Evolutionary conservation across 73 alveolate species (phyloP), one percentile per base, ranked within the genome.

Genomic region (Paraurostyla sp.): DNA sequence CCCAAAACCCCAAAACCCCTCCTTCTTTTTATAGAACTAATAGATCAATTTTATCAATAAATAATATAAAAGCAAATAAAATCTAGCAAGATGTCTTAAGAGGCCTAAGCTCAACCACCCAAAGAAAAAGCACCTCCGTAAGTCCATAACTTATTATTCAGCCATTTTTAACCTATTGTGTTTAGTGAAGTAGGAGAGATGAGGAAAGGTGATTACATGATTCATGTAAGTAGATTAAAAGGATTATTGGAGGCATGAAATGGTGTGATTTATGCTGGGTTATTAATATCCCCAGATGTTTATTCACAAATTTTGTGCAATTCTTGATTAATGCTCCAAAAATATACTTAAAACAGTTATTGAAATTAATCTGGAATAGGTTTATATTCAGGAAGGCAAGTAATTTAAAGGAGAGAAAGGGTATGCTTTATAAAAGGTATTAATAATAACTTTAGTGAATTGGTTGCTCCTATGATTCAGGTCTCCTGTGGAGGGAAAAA

Each of bases 401-500:
- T 88, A 90, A 48, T 42, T 95, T 15, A 81, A 90, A 45, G 75
- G 76, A 11, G 88, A 46, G 20, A 69, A 63, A 56, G 80, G 32
- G 57, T 90, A 92, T 15, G 86, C 49, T 20, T 27, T 7, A 1
- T 38, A 1, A 2, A 3, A 4, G 20, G 18, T 18, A 16, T 13
- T 69, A 46, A 29, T 22, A 9, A 85, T 95, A 4, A 65, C 92
- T 52, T 16, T 54, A 78, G 80, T 52, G 89, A 73, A 15, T 22
- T 30, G 22, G 86, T 78, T 9, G 93, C 90, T 50, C 97, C 99
- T 18, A 49, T 95, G 45, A 92, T 94, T 22, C 85, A 62, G 60
- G 86, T 93, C 18, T 56, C 85, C 42, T 46, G 93, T 25, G 76
- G 85, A 42, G 94, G 85, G 36, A 71, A 83, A 57, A 87, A 50